phyloP scores from a whole-genome alignment of 2,329 filamentous ascomycete genomes.

The Paramyrothecium sp. region DNA sequence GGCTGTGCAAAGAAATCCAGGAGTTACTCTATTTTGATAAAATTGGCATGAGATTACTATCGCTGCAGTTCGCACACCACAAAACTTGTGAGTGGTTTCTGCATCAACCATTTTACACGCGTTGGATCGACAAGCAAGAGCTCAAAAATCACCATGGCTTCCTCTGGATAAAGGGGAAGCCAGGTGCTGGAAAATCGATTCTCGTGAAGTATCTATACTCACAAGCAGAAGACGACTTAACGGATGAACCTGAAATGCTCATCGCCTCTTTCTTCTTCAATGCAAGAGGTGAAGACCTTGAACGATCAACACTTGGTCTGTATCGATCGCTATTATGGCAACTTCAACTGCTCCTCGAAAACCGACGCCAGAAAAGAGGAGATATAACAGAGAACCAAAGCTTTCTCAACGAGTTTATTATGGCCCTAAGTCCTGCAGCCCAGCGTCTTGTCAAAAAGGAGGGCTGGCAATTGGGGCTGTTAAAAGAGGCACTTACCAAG shows the following conservation, averaged over 20 bases:
- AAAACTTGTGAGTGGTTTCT: not conserved
- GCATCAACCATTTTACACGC: not conserved
- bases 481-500: not conserved
- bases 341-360: not conserved
- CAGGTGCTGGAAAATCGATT: conserved; percentile 45
- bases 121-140: not conserved
- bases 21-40: too few relatives aligned
- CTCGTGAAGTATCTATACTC: conserved; percentile 36
- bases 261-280: conserved; percentile 11
- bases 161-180: conserved; percentile 40
- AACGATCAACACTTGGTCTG: conserved; percentile 7
- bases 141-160: not conserved
- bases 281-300: conserved; percentile 4
- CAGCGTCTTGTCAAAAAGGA: not conserved
- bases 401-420: not conserved
- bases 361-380: too few relatives aligned
- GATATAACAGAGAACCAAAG: not conserved
- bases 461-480: not conserved
- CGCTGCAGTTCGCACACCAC: not conserved
- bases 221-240: not conserved
- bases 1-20: too few relatives aligned
- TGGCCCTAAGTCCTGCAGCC: not conserved
- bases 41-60: too few relatives aligned
- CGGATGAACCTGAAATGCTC: not conserved
- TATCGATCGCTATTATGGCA: conserved; percentile 6